Percentiles rank a stretch among this genome's conserved stretches.
These are phyloP conservation scores for Peronosclerospora sorghi DNA, from an alignment of 352 stramenopile species.

Conservation along the genomic window DNA sequence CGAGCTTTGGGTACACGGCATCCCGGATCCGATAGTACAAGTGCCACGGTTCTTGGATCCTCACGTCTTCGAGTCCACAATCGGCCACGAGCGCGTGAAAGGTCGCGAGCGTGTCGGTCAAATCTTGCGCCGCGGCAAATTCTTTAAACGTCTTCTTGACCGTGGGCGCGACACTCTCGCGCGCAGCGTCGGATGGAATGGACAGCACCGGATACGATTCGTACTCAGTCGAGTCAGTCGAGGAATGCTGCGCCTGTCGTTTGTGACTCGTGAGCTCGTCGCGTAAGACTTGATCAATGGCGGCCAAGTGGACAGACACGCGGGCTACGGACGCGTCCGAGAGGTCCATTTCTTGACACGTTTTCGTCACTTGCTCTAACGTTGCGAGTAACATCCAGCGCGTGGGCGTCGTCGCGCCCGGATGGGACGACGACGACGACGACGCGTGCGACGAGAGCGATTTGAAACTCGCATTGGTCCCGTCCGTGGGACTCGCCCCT, in stretches of 20 bases:
- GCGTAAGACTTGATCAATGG: slow-evolving; percentile 48
- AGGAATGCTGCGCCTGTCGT: not conserved
- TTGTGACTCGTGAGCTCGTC: slow-evolving; percentile 28
- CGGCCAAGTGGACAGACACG: slow-evolving; percentile 36
- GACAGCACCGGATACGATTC: too few relatives aligned
- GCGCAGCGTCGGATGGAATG: not conserved
- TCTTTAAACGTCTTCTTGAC: slow-evolving; percentile 24
- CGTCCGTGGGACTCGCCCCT: too few relatives aligned
- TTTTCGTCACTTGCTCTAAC: slow-evolving; percentile 35
- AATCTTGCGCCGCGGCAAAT: slow-evolving; percentile 39
- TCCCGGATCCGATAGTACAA: slow-evolving; percentile 44
- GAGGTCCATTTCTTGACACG: slow-evolving; percentile 35
- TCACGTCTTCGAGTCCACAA: slow-evolving; percentile 27
- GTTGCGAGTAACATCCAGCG: slow-evolving; percentile 25
- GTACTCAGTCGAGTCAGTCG: too few relatives aligned
- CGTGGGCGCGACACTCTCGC: slow-evolving; percentile 2
- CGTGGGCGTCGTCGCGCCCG: not conserved
- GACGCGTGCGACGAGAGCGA: too few relatives aligned
- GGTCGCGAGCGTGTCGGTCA: slow-evolving; percentile 27
- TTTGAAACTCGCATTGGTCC: too few relatives aligned
- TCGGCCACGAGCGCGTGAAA: slow-evolving; percentile 31
- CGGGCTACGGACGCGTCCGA: slow-evolving; percentile 36
- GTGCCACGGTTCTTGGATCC: slow-evolving; percentile 29
- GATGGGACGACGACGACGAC: too few relatives aligned
- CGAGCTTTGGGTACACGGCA: slow-evolving; percentile 32